Evolutionary conservation across 306 rosid genomes (phyloP), one percentile per base, ranked within the genome.

Genomic region (Sicyos edulis): DNA sequence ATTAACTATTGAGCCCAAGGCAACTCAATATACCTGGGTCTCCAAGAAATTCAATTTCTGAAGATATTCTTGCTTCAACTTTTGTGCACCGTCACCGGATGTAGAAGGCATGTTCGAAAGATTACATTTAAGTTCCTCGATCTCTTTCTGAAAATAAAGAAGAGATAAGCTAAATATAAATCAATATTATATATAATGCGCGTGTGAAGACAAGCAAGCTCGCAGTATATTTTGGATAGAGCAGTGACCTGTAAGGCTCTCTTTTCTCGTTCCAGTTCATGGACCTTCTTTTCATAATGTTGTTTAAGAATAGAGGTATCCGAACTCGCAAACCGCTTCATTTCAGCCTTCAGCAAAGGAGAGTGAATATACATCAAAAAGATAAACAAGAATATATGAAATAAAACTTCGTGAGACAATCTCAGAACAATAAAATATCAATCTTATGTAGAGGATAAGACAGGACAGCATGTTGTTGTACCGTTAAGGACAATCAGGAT

Each of bases 251-350:
- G 97, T 71, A 93, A 77, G 54, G 78, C 49, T 78, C 85, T 88
- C 91, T 93, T 93, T 82, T 93, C 97, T 15, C 83, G 85, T 73
- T 93, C 99, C 77, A 93, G 80, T 74, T 93, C 99, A 26, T 77
- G 82, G 79, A 93, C 86, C 86, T 93, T 93, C 89, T 88, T 93
- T 80, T 93, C 98, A 75, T 86, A 93, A 85, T 88, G 96, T 50
- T 85, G 90, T 74, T 77, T 87, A 70, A 93, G 89, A 81, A 93
- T 91, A 12, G 96, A 80, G 58, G 95, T 68, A 72, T 91, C 88
- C 11, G 75, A 26, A 72, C 79, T 77, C 70, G 62, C 76, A 81
- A 88, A 77, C 82, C 67, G 87, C 83, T 90, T 93, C 97, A 93
- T 93, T 87, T 93, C 99, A 71, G 96, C 92, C 99, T 90, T 69